phyloP scores from a whole-genome alignment of 78 protist genomes.

The slime mould (Dictyostelium discoideum) region DNA sequence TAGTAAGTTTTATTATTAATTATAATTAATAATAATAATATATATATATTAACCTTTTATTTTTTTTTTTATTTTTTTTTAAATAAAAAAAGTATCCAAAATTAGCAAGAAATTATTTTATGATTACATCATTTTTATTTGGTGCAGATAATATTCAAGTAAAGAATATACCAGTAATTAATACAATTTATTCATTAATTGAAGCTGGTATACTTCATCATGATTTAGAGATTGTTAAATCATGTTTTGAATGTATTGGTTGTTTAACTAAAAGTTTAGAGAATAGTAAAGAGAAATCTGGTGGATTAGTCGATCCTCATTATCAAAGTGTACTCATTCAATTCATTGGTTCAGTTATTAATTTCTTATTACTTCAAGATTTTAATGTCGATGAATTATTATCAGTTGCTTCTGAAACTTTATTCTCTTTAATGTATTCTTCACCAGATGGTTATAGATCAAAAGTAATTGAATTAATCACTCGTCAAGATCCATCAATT shows the following conservation, averaged over 20 bases:
- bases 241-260: constrained; percentile 33
- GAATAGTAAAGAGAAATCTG: neutral
- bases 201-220: constrained; percentile 60
- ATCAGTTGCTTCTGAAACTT: constrained; percentile 22
- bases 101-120: constrained; percentile 34
- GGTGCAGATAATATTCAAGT: constrained; percentile 8
- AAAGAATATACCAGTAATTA: constrained; percentile 13
- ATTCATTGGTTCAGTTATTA: constrained; percentile 52
- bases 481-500: constrained; percentile 36
- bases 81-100: constrained; percentile 25
- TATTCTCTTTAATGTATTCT: constrained; percentile 8
- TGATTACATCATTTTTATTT: constrained; percentile 21
- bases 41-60: neutral
- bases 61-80: neutral
- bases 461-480: constrained; percentile 39
- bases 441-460: constrained; percentile 34
- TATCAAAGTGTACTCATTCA: neutral
- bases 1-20: neutral
- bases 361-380: constrained; percentile 47
- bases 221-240: constrained; percentile 57
- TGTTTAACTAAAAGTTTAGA: neutral
- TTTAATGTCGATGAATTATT: constrained; percentile 70
- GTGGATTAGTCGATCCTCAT: neutral
- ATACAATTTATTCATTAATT: constrained; percentile 21
- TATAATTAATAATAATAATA: neutral